A percentile compares a stretch with the other conserved stretches of the same genome.
phyloP scores from a whole-genome alignment of 2,329 filamentous ascomycete genomes.

The Kalaharituber pfeilii region DNA sequence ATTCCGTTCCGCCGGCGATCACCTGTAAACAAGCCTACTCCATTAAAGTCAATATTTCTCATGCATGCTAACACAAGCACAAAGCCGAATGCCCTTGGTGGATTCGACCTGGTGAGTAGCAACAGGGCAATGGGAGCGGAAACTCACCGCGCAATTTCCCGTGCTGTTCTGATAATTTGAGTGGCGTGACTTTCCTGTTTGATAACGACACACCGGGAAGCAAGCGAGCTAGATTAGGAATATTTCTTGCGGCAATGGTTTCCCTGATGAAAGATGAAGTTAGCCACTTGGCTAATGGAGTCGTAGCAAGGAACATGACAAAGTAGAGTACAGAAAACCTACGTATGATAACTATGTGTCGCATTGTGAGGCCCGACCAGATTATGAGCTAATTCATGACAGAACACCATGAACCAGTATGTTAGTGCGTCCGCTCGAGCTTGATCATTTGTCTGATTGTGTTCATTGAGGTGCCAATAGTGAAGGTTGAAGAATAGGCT shows the following conservation, averaged over 20 bases:
- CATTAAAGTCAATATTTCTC: too few relatives aligned
- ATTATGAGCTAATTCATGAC: conserved; percentile 89
- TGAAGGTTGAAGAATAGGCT: conserved; percentile 85
- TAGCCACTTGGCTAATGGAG: too few relatives aligned
- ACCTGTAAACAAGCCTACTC: too few relatives aligned
- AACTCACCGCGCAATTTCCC: not conserved
- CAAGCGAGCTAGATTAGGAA: not conserved
- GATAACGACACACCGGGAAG: not conserved
- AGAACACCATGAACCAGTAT: conserved; percentile 85
- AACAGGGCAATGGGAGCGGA: too few relatives aligned
- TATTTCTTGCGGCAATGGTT: not conserved
- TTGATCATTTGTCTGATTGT: not conserved
- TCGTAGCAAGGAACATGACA: too few relatives aligned
- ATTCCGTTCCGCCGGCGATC: too few relatives aligned
- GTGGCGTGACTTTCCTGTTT: too few relatives aligned
- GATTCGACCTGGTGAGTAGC: too few relatives aligned
- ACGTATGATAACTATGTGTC: conserved; percentile 69
- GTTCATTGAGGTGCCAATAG: conserved; percentile 26
- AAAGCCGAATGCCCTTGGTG: too few relatives aligned
- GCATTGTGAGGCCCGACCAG: conserved; percentile 59
- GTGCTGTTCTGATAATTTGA: not conserved
- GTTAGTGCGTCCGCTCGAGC: not conserved
- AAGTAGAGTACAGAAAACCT: conserved; percentile 24
- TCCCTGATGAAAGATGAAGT: not conserved
- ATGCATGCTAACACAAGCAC: too few relatives aligned